Evolutionary conservation across 345 rosid genomes (phyloP).

Genomic region (Cardiospermum halicacabum): DNA sequence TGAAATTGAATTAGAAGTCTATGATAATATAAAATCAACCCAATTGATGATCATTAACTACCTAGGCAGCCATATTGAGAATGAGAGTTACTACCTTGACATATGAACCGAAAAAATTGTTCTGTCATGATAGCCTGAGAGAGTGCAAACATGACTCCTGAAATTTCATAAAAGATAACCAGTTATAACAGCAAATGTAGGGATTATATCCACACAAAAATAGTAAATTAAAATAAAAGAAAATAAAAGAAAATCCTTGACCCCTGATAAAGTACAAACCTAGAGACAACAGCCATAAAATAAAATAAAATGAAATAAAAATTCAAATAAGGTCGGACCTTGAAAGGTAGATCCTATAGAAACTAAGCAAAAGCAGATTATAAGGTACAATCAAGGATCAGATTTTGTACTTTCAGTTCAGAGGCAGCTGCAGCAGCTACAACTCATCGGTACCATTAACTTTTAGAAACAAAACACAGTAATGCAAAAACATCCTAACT

Average conservation of each 20-base stretch:
- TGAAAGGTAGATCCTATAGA: background rate
- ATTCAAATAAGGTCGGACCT: background rate
- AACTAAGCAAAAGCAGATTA: background rate
- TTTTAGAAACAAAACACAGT: background rate
- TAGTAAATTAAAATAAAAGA: background rate
- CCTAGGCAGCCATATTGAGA: too few relatives aligned
- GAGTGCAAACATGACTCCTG: slow-evolving; percentile 82
- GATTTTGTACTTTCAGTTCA: background rate
- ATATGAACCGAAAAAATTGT: slow-evolving; percentile 89
- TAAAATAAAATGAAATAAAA: too few relatives aligned
- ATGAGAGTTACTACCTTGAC: slow-evolving; percentile 65
- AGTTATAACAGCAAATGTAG: background rate
- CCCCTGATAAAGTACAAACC: too few relatives aligned
- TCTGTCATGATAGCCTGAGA: slow-evolving; percentile 93
- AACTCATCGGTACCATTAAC: background rate
- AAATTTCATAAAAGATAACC: slow-evolving; percentile 15
- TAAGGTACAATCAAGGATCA: background rate
- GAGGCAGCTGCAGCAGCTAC: background rate
- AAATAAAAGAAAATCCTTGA: too few relatives aligned
- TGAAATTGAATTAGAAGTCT: too few relatives aligned
- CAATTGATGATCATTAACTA: too few relatives aligned
- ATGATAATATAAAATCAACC: too few relatives aligned
- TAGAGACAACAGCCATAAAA: too few relatives aligned
- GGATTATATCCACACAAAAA: background rate
- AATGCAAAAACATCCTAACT: background rate